Base-by-base conservation (phyloP, 164 flowering plant species). In the Annona squamosa region DNA sequence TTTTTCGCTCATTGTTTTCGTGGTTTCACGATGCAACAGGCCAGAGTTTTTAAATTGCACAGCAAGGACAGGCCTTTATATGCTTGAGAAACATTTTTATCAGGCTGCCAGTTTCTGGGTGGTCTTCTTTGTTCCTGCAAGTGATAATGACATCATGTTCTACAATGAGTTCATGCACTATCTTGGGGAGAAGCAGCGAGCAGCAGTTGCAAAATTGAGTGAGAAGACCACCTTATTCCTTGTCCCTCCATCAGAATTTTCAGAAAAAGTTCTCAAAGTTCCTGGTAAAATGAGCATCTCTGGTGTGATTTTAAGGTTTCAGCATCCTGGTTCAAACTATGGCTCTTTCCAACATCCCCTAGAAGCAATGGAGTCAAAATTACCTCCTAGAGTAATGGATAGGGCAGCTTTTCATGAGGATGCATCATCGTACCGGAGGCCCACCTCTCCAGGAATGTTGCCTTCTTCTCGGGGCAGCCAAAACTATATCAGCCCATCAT, bases 71-170 rank as follows among this genome's bases (percentile, higher is more conserved):
- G 86, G 91, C 66, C 82, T 95, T 67, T 98, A 95, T 78, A 93
- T 91, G 98, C 99, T 95, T 68, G 88, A 91, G n/a, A 92, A 95
- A 79, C 97, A 95, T 81, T 95, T 89, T 78, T 88, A 88, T 76
- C 94, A 91, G 78, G 94, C 99, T 42, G 80, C 87, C 67, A 77
- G 81, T 73, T 78, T 88, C 74, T 90, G 93, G 91, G 94, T 92
- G 57, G 96, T 95, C 43, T 95, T 95, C 81, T 95, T 95, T 78
- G 97, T 88, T 65, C 96, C 99, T 7, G 88, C 77, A 78, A 83
- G 79, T 76, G 99, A 93, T 81, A 84, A 89, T 69, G 98, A 95
- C 74, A 91, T 95, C 46, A 82, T 81, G 64, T 86, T 77, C 73
- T 95, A 95, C 77, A 89, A 92, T 74, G 99, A 92, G 76, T 95